Conservation (phyloP, 306 rosid genomes). For the Gleditsia sinensis region DNA sequence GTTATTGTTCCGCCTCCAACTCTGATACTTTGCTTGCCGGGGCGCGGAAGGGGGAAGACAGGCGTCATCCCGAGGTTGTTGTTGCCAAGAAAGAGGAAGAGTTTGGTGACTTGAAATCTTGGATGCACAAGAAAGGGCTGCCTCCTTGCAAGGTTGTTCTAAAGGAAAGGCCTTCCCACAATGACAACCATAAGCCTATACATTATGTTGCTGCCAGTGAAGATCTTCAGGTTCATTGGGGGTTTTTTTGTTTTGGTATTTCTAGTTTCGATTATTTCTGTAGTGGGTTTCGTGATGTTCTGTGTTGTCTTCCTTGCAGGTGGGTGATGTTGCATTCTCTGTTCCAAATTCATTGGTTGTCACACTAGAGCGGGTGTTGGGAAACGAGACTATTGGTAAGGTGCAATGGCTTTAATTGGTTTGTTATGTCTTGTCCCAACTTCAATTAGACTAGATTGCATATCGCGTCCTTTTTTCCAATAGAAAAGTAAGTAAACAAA, state of each 20-base stretch:
- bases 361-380: constrained; percentile 90
- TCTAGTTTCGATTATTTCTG: neutral
- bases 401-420: constrained; percentile 33
- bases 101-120: constrained; percentile 67
- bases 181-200: constrained; percentile 61
- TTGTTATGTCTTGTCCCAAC: constrained; percentile 9
- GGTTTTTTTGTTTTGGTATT: neutral
- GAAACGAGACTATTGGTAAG: constrained; percentile 93
- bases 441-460: neutral
- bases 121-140: constrained; percentile 91
- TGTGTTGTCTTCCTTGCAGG: constrained; percentile 44
- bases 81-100: constrained; percentile 51
- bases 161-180: constrained; percentile 62
- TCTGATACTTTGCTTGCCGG: constrained; percentile 75
- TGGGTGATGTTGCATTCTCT: constrained; percentile 87
- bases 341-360: constrained; percentile 88
- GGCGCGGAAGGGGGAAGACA: constrained; percentile 47
- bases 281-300: constrained; percentile 20
- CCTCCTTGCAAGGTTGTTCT: constrained; percentile 88
- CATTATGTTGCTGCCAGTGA: constrained; percentile 91
- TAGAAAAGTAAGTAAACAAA: neutral
- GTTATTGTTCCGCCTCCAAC: constrained; percentile 58
- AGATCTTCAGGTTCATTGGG: constrained; percentile 72
- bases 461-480: neutral
- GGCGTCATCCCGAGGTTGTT: constrained; percentile 30